These are phyloP conservation scores for Pelargonium fulgidum DNA, from an alignment of 441 rosid species.

Conservation along the genomic window DNA sequence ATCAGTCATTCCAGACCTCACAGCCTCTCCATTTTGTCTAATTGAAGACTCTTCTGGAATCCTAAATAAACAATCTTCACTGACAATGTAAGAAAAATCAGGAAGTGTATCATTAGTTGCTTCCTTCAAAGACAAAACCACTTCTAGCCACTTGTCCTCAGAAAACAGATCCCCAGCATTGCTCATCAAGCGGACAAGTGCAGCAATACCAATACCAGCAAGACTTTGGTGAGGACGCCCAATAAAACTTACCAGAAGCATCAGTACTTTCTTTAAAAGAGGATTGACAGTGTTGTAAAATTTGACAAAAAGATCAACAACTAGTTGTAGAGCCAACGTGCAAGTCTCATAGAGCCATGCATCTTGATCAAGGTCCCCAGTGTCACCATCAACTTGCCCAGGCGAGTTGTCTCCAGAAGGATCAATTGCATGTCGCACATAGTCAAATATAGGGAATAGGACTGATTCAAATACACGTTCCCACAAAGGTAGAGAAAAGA, in stretches of 20 bases:
- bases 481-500: slow-evolving; percentile 84
- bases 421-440: slow-evolving; percentile 97
- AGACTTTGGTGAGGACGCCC: slow-evolving; percentile 99
- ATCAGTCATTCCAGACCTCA: slow-evolving; percentile 36
- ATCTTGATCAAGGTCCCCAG: slow-evolving; percentile 85
- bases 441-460: slow-evolving; percentile 96
- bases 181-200: slow-evolving; percentile 98
- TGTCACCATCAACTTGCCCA: slow-evolving; percentile 50
- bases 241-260: slow-evolving; percentile 86
- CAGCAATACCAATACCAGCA: slow-evolving; percentile 99
- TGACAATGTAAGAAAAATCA: slow-evolving; percentile 61
- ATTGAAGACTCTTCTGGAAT: slow-evolving; percentile 29
- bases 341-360: slow-evolving; percentile 99
- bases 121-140: slow-evolving; percentile 80
- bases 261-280: slow-evolving; percentile 77
- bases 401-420: slow-evolving; percentile 75
- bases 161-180: slow-evolving; percentile 88
- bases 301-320: slow-evolving; percentile 97
- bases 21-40: slow-evolving; percentile 39
- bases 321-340: slow-evolving; percentile 95
- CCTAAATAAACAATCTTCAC: slow-evolving; percentile 39
- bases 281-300: slow-evolving; percentile 92
- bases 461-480: slow-evolving; percentile 91
- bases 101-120: slow-evolving; percentile 89
- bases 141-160: slow-evolving; percentile 93